Base-by-base conservation (phyloP, 768 basidiomycete species). In the Lactarius indigo region DNA sequence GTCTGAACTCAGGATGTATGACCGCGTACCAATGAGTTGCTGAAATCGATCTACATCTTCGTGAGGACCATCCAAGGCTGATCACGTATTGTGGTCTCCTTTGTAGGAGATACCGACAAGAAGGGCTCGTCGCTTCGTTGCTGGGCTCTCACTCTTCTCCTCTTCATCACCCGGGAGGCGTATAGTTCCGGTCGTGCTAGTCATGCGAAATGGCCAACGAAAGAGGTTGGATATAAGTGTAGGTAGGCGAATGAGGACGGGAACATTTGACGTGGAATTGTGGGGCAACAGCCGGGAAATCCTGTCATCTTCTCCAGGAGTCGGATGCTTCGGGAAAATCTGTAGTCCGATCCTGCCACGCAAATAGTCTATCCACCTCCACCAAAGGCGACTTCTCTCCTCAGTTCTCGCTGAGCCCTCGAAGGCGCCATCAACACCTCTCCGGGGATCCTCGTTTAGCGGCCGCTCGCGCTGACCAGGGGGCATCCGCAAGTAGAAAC, bases 51-150 rank as follows among this genome's bases (percentile, higher is more conserved):
- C 26, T 18, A 68, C 66, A 59, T 70, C 69, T 18, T 50, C 35
- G 62, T 64, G 63, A 18, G 69, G 57, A 12, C 57, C 52, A 30
- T 18, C 20, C 18, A 69, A 52, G 20, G 31, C 1, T 4, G 42
- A 18, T 31, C 33, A 69, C 44, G 20, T 54, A 28, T 26, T 54
- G 35, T 28, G 23, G 9, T 23, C 13, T n/a, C 30, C 30, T 12
- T 20, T 41, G 60, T 70, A 70, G 44, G 37, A 54, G 54, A 70
- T 70, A 54, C 66, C 65, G 37, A 70, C 64, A 47, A 70, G 66
- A 26, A 70, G 59, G 9, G 69, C 69, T 7, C 58, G 56, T 15
- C 64, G 63, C 37, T 59, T 69, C 8, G 20, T 18, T 2, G 60
- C 2, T 8, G 42, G 2, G 6, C 5, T 28, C 5, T 41, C 35